Evolutionary conservation across 192 early-diverging fungal species (phyloP).

Genomic region (Diversispora epigaea): DNA sequence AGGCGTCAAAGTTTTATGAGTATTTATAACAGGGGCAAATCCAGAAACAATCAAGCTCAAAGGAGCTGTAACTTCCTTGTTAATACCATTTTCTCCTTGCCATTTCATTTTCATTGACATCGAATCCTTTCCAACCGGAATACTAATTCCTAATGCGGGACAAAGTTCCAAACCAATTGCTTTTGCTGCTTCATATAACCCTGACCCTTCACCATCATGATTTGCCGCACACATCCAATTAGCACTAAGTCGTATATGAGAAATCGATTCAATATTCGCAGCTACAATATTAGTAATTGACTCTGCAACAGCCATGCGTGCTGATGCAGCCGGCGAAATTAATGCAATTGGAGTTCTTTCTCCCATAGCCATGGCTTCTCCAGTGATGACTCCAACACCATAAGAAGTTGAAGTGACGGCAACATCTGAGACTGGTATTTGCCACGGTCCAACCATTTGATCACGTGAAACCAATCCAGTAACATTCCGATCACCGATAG

Average conservation of each 20-base stretch:
- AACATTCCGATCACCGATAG: constrained; percentile 95
- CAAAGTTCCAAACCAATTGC: constrained; percentile 94
- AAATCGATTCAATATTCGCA: constrained; percentile 73
- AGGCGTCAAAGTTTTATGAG: constrained; percentile 86
- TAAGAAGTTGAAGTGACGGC: constrained; percentile 84
- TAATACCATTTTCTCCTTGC: constrained; percentile 46
- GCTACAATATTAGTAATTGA: constrained; percentile 88
- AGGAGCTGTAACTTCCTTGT: constrained; percentile 78
- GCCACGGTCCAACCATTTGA: constrained; percentile 99
- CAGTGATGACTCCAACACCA: constrained; percentile 65
- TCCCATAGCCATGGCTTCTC: constrained; percentile 98
- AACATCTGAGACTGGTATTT: constrained; percentile 97
- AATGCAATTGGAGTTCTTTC: constrained; percentile 90
- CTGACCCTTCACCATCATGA: constrained; percentile 88
- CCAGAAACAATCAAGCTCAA: constrained; percentile 91
- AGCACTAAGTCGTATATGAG: constrained; percentile 81
- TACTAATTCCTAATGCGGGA: constrained; percentile 85
- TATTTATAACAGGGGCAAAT: constrained; percentile 86
- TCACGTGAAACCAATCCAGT: constrained; percentile 95
- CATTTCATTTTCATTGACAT: constrained; percentile 99
- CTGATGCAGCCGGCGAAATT: constrained; percentile 80
- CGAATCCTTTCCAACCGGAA: constrained; percentile 99
- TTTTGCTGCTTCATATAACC: constrained; percentile 89
- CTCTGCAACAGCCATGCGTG: constrained; percentile 98
- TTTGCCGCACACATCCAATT: constrained; percentile 99